These are phyloP conservation scores for Arctium minus DNA, from an alignment of 129 eudicot species.

Conservation along the genomic window DNA sequence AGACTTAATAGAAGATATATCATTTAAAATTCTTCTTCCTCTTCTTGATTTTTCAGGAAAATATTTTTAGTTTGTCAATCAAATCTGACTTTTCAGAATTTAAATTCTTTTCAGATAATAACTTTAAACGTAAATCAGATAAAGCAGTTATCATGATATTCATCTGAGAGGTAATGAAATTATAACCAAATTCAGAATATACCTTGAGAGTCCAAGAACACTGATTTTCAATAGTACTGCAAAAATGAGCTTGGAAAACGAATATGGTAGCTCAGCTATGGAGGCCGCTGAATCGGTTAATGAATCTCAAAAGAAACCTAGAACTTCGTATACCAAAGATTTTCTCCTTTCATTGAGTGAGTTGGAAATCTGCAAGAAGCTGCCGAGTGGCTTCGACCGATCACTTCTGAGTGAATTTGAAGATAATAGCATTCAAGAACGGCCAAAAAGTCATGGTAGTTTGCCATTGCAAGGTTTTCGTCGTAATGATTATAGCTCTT, in stretches of 20 bases:
- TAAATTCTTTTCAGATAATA: too few relatives aligned
- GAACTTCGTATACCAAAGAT: conserved; percentile 61
- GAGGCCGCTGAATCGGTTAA: conserved; percentile 25
- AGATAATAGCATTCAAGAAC: conserved; percentile 50
- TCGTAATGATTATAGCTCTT: conserved; percentile 68
- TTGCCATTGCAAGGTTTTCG: conserved; percentile 60
- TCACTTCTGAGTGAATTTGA: conserved; percentile 66
- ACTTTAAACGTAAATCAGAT: too few relatives aligned
- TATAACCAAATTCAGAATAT: too few relatives aligned
- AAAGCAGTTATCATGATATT: too few relatives aligned
- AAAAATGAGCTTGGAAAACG: conserved; percentile 75
- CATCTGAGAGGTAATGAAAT: too few relatives aligned
- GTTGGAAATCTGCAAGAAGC: conserved; percentile 66
- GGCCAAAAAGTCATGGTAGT: conserved; percentile 56
- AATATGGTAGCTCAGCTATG: conserved; percentile 41
- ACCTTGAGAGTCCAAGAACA: too few relatives aligned
- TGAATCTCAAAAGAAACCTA: conserved; percentile 37
- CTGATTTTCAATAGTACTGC: conserved; percentile 19
- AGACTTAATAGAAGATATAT: too few relatives aligned
- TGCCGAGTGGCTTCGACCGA: conserved; percentile 68
- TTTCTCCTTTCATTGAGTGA: conserved; percentile 70
- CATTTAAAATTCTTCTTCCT: too few relatives aligned
- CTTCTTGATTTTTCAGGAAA: too few relatives aligned
- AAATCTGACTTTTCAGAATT: too few relatives aligned
- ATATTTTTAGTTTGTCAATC: too few relatives aligned